These are phyloP conservation scores for Rutstroemia sydowiana DNA, from an alignment of 2,329 filamentous ascomycete species.

Conservation along the genomic window DNA sequence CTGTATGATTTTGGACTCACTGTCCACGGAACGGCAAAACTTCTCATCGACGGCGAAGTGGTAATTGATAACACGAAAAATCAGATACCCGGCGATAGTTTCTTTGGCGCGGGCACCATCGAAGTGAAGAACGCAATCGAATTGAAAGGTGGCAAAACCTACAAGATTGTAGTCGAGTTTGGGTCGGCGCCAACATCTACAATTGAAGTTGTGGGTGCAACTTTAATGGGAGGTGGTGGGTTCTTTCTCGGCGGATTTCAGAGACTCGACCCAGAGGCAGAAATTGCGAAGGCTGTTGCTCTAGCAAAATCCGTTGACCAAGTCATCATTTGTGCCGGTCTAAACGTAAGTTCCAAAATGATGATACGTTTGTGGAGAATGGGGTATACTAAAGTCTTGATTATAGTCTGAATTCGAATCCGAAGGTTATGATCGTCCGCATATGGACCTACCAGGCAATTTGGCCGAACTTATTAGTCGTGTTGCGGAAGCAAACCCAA, in stretches of 20 bases:
- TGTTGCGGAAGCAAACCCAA: constrained; percentile 48
- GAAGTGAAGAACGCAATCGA: constrained; percentile 25
- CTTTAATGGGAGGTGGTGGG: constrained; percentile 49
- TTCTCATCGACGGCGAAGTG: constrained; percentile 30
- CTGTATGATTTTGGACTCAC: constrained; percentile 32
- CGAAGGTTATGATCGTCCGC: constrained; percentile 27
- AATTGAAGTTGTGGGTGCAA: constrained; percentile 39
- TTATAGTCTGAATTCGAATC: constrained; percentile 41
- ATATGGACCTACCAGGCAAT: constrained; percentile 22
- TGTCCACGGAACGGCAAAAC: constrained; percentile 30
- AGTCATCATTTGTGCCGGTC: constrained; percentile 66
- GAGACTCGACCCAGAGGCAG: constrained; percentile 45
- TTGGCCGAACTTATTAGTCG: constrained; percentile 36
- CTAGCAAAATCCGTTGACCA: constrained; percentile 63
- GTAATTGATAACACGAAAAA: constrained; percentile 29
- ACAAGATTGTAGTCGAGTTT: constrained; percentile 35
- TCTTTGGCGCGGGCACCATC: constrained; percentile 31
- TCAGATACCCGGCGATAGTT: constrained; percentile 32
- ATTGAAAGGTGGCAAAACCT: constrained; percentile 26
- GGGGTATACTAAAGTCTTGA: constrained; percentile 35
- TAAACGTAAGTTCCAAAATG: constrained; percentile 44
- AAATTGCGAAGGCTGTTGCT: constrained; percentile 57
- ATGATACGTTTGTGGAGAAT: constrained; percentile 38
- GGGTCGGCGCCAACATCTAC: constrained; percentile 51
- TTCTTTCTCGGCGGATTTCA: constrained; percentile 54